These are phyloP conservation scores for Venturia pyrina DNA, from an alignment of 2,329 filamentous ascomycete species.

Conservation along the genomic window DNA sequence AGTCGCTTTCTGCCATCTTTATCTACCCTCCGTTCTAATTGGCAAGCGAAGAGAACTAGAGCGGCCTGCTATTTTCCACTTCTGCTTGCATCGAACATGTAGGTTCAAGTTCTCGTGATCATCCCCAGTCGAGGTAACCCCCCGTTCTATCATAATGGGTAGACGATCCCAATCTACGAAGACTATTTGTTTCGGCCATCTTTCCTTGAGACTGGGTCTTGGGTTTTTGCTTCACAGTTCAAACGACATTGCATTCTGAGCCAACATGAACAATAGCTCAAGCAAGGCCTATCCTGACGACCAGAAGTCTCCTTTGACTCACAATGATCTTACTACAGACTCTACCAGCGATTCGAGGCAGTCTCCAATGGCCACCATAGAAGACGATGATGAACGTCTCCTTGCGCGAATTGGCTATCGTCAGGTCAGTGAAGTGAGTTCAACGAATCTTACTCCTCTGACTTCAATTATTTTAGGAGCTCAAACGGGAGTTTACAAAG, in stretches of 20 bases:
- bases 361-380: constrained; percentile 37
- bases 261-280: neutral
- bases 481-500: constrained; percentile 53
- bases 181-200: no score
- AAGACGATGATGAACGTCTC: constrained; percentile 50
- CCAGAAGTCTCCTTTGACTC: constrained; percentile 1
- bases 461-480: constrained; percentile 37
- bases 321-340: neutral
- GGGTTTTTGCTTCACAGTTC: neutral
- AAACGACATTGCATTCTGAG: neutral
- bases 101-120: neutral
- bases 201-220: neutral
- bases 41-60: neutral
- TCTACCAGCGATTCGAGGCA: neutral
- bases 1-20: neutral
- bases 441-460: neutral
- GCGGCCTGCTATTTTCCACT: neutral
- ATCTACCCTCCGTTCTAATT: neutral
- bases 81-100: neutral
- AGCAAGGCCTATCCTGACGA: neutral
- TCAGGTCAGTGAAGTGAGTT: constrained; percentile 35
- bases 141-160: neutral
- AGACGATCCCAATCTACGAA: neutral
- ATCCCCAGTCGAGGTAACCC: neutral
- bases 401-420: constrained; percentile 53